Evolutionary conservation across 140 eudicot genomes (phyloP), one percentile per base, ranked within the genome.

Genomic region (Senecio squalidus): DNA sequence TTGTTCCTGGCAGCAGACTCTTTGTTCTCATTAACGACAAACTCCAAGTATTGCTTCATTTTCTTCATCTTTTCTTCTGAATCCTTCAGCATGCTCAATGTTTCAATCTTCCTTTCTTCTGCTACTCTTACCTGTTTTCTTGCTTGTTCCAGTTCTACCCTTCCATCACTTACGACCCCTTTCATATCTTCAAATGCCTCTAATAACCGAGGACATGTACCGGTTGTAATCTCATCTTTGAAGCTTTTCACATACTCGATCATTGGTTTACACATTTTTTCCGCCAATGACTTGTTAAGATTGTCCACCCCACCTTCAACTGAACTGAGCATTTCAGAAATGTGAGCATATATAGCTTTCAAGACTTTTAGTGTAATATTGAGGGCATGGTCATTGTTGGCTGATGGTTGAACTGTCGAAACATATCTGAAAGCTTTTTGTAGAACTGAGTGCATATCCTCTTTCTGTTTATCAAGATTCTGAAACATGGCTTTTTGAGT

Each of bases 261-360:
- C 93, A 87, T 80, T n/a, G 89, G 93, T 56, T 61, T 58, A 65
- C 88, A 80, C 85, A 83, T 77, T 56, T 66, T 53, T 3, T 70
- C 78, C 24, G 82, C 76, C 36, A 86, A 70, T 5, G 56, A 62
- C 57, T 39, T 34, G 14, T 69, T 46, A 52, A 86, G 57, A 60
- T 75, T 71, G 17, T 86, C 84, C 62, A 86, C 78, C 69, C 85
- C 88, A 23, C 58, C 73, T 70, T 83, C 93, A 9, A 83, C 80
- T 16, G 84, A 86, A 25, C 77, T 40, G 27, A 86, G 74, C 33
- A 80, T 75, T 17, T 46, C 58, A 60, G 48, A 67, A 17, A 86
- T 67, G 13, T 60, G 72, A 64, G 67, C 47, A 49, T 74, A 80
- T 28, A 72, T 58, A 68, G 73, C 68, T 75, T 80, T 86, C 24